A percentile compares a stretch with the other conserved stretches of the same genome.
Conservation (phyloP, 768 basidiomycete species). For the Termitomyces sp. region DNA sequence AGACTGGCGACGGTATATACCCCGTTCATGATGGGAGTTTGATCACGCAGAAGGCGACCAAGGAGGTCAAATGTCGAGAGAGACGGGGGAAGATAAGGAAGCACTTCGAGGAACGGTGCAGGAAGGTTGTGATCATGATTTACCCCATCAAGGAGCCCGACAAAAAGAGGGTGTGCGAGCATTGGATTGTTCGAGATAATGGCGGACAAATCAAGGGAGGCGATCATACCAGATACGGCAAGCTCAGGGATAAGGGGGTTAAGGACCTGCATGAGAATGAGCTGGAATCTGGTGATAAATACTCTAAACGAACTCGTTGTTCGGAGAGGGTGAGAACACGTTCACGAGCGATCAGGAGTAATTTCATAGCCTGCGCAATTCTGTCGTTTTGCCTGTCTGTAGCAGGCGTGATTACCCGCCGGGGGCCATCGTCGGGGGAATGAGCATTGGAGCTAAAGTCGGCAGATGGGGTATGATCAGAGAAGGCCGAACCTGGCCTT, state of each 20-base stretch:
- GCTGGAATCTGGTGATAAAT: not conserved
- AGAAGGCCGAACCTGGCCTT: constrained; percentile 33
- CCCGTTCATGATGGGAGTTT: constrained; percentile 38
- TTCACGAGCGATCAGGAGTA: constrained; percentile 63
- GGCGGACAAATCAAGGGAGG: constrained; percentile 60
- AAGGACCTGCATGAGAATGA: constrained; percentile 36
- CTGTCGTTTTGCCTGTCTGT: constrained; percentile 54
- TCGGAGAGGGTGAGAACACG: constrained; percentile 72
- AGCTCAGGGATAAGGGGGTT: constrained; percentile 44
- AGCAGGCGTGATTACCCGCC: constrained; percentile 34
- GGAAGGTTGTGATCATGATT: constrained; percentile 32
- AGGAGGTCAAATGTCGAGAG: constrained; percentile 71
- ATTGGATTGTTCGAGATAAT: constrained; percentile 65
- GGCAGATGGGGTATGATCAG: constrained; percentile 23
- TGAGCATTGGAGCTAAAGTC: constrained; percentile 13
- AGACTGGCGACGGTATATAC: constrained; percentile 58
- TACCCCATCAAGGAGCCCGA: constrained; percentile 41
- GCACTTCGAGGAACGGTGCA: constrained; percentile 54
- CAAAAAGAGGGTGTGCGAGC: constrained; percentile 63
- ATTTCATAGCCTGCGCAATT: constrained; percentile 58
- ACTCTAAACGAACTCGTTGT: constrained; percentile 51
- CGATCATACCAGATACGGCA: constrained; percentile 46
- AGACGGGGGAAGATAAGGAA: constrained; percentile 64
- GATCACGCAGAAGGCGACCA: constrained; percentile 62
- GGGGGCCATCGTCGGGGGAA: constrained; percentile 6